Conservation (phyloP, 1,139 yeast species). For the Pneumocystis murina region DNA sequence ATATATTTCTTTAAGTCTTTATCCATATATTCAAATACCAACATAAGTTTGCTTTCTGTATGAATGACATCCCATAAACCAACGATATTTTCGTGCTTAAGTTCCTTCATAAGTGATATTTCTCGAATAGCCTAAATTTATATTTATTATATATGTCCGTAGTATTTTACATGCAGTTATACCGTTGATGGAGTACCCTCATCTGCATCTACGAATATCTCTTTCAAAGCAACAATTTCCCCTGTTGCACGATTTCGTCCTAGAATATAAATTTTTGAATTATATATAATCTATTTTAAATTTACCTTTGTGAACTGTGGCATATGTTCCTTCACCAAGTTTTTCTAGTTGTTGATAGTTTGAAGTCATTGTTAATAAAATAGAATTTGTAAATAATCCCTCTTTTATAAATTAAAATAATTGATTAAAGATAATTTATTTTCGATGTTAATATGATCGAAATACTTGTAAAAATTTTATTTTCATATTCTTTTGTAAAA, state of each 20-base stretch:
- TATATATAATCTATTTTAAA: slow-evolving; percentile 44
- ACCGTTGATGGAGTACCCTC: slow-evolving; percentile 93
- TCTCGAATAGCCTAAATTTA: slow-evolving; percentile 60
- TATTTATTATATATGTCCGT: not conserved
- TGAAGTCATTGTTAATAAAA: not conserved
- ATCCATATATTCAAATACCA: slow-evolving; percentile 87
- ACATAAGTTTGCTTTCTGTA: slow-evolving; percentile 83
- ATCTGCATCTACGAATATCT: slow-evolving; percentile 88
- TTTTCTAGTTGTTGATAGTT: slow-evolving; percentile 12
- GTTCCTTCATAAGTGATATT: slow-evolving; percentile 80
- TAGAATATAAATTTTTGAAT: not conserved
- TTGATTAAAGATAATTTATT: not conserved
- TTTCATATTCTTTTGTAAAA: not conserved
- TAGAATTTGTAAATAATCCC: not conserved
- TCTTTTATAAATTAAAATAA: not conserved
- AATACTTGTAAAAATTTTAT: not conserved
- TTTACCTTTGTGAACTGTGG: slow-evolving; percentile 92
- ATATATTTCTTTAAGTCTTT: slow-evolving; percentile 89
- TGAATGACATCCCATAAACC: slow-evolving; percentile 87
- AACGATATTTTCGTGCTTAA: slow-evolving; percentile 84
- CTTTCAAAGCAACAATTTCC: slow-evolving; percentile 84
- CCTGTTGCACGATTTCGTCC: slow-evolving; percentile 37
- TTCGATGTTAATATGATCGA: not conserved
- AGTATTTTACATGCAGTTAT: not conserved
- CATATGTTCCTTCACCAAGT: slow-evolving; percentile 53